phyloP scores from a whole-genome alignment of 2,329 filamentous ascomycete genomes.

The Ceratocystis variospora region DNA sequence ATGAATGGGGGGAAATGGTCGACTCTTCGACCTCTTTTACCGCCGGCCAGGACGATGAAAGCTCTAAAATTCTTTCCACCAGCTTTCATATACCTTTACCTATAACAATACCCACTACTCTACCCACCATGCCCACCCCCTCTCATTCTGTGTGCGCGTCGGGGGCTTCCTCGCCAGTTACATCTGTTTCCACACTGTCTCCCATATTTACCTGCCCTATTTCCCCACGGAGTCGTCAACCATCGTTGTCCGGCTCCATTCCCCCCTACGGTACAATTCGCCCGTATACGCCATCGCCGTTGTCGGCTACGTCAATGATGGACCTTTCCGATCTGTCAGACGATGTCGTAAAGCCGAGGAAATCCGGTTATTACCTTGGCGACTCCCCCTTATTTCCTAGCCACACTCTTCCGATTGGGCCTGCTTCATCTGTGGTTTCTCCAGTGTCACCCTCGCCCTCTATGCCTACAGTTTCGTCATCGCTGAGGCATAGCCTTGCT shows the following conservation, averaged over 20 bases:
- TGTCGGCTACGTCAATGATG: conserved; percentile 11
- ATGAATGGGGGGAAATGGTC: conserved; percentile 50
- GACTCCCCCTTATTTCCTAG: conserved; percentile 7
- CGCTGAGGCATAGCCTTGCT: background rate
- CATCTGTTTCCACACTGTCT: conserved; percentile 9
- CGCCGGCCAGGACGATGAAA: background rate
- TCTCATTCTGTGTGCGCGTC: conserved; percentile 15
- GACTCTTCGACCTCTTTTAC: conserved; percentile 1
- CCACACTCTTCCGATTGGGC: background rate
- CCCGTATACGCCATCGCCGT: conserved; percentile 15
- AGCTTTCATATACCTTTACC: conserved; percentile 1
- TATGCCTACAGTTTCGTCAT: background rate
- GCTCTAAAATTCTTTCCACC: background rate
- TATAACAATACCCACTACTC: conserved; percentile 13
- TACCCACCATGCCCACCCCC: conserved; percentile 9
- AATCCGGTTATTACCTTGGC: background rate
- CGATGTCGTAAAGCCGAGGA: background rate
- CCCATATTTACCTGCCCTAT: background rate
- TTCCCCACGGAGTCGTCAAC: background rate
- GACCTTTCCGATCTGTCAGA: background rate
- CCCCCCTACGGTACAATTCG: background rate
- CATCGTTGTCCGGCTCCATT: conserved; percentile 7
- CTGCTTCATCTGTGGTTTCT: background rate
- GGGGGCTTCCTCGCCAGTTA: conserved; percentile 13
- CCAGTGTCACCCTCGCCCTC: background rate